Percentiles rank a stretch among this genome's conserved stretches.
Conservation (phyloP, 768 basidiomycete species). For the Psilocybe tampanensis region DNA sequence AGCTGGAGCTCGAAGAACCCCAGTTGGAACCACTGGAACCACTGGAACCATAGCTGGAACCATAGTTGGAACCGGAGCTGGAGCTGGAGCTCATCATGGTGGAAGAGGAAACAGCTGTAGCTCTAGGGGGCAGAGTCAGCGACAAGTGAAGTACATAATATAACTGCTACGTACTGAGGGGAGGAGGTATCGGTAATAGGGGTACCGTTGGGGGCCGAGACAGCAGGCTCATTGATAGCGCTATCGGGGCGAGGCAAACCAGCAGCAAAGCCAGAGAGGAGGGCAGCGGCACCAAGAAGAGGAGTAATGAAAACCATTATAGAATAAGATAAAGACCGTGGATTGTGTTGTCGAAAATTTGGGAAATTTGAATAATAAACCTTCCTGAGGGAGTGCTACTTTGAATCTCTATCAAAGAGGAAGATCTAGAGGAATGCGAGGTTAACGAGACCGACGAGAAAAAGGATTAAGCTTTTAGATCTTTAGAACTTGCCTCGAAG, state of each 20-base stretch:
- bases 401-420: slow-evolving; percentile 73
- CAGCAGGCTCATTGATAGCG: slow-evolving; percentile 38
- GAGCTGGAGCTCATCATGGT: slow-evolving; percentile 15
- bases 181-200: slow-evolving; percentile 42
- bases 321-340: slow-evolving; percentile 45
- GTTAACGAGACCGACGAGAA: not conserved
- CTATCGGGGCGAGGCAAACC: slow-evolving; percentile 51
- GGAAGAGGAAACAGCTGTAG: not conserved
- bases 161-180: slow-evolving; percentile 33
- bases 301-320: slow-evolving; percentile 66
- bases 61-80: not conserved
- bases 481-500: slow-evolving; percentile 53
- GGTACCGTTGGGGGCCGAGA: slow-evolving; percentile 51
- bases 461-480: no score
- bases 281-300: slow-evolving; percentile 53
- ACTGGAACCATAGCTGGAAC: slow-evolving; percentile 11
- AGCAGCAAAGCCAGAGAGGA: slow-evolving; percentile 52
- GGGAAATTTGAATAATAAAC: slow-evolving; percentile 45
- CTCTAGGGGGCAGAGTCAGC: not conserved
- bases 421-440: slow-evolving; percentile 43
- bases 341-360: slow-evolving; percentile 39
- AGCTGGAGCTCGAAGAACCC: slow-evolving; percentile 8
- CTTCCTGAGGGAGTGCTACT: slow-evolving; percentile 63
- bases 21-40: slow-evolving; percentile 15
- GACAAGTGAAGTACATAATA: not conserved